Base-by-base conservation (phyloP, 2,329 filamentous ascomycete species). In the Penicillium glabrum region DNA sequence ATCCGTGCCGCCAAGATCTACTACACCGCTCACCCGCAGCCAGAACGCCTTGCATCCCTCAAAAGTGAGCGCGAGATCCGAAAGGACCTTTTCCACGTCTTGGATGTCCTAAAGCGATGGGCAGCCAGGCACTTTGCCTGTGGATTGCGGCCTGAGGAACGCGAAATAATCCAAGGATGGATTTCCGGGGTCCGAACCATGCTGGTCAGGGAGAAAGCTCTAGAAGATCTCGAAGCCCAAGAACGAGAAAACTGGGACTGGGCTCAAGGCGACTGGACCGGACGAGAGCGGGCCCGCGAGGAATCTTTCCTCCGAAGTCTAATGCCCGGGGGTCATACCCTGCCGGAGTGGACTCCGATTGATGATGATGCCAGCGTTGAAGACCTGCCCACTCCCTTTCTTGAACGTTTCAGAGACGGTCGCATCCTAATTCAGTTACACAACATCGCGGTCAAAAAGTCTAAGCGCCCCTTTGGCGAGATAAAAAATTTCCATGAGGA, bases 1-100 rank as follows among this genome's bases (percentile, higher is more conserved):
- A 98, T 99, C 64, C 86, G 92, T 51, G 92, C 93, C 1, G 95
- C 95, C 51, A 96, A 96, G 77, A 88, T 96, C 67, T 99, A 98
- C 77, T 98, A 99, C 76, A 97, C 93, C 0, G 85, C 91, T 4
- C 95, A 98, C 71, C 90, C 96, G 68, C 83, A 93, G 52, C 91
- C 93, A 1, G 89, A 95, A 65, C 87, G 90, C 37, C 80, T 98
- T 19, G 91, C 95, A 68, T 80, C 89, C 27, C 96, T 98, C 75
- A 93, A 91, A 74, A 87, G 91, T 0, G 95, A 99, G 73, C 90
- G 89, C 61, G 84, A 89, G 63, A 89, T 99, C 47, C 87, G 95
- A 43, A 82, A 89, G 50, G 93, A 98, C 67, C 79, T 98, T 9
- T 84, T 96, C 41, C 84, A 86, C 55, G 90, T 96, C 43, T 87